phyloP scores from a whole-genome alignment of 805 yeast species.

The Suhomyces sp. region DNA sequence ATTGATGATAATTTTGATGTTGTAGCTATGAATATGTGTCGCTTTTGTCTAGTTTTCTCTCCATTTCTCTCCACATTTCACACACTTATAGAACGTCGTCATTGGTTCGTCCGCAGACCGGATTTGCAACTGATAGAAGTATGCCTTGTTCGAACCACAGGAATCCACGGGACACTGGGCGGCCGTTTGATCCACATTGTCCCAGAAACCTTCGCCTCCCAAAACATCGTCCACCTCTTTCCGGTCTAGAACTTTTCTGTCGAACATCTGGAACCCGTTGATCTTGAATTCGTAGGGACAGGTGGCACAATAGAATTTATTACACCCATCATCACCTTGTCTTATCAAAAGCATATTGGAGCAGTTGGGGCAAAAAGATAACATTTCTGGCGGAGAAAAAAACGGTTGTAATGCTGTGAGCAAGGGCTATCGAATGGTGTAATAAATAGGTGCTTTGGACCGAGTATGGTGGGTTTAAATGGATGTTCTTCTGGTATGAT shows the following conservation, averaged over 20 bases:
- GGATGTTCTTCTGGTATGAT: too few relatives aligned
- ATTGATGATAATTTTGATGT: too few relatives aligned
- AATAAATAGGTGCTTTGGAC: too few relatives aligned
- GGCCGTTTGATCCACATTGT: constrained; percentile 92
- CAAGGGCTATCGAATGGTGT: too few relatives aligned
- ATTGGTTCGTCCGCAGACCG: constrained; percentile 99
- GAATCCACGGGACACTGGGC: constrained; percentile 87
- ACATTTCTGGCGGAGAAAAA: too few relatives aligned
- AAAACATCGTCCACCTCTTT: constrained; percentile 94
- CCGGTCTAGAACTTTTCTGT: constrained; percentile 76
- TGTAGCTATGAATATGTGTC: too few relatives aligned
- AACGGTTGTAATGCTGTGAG: too few relatives aligned
- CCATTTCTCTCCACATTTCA: constrained; percentile 93
- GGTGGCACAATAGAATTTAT: constrained; percentile 82
- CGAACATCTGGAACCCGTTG: constrained; percentile 77
- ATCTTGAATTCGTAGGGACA: constrained; percentile 96
- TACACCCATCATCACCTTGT: constrained; percentile 53
- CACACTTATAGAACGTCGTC: constrained; percentile 97
- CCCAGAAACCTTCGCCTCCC: constrained; percentile 98
- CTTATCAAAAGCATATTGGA: constrained; percentile 81
- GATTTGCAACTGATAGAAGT: constrained; percentile 94
- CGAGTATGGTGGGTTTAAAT: too few relatives aligned
- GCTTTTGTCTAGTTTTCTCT: constrained; percentile 80
- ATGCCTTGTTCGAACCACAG: constrained; percentile 89
- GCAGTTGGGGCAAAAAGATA: constrained; percentile 93